These are phyloP conservation scores for Psilocybe sp. DNA, from an alignment of 768 basidiomycete genomes.

Conservation along the genomic window DNA sequence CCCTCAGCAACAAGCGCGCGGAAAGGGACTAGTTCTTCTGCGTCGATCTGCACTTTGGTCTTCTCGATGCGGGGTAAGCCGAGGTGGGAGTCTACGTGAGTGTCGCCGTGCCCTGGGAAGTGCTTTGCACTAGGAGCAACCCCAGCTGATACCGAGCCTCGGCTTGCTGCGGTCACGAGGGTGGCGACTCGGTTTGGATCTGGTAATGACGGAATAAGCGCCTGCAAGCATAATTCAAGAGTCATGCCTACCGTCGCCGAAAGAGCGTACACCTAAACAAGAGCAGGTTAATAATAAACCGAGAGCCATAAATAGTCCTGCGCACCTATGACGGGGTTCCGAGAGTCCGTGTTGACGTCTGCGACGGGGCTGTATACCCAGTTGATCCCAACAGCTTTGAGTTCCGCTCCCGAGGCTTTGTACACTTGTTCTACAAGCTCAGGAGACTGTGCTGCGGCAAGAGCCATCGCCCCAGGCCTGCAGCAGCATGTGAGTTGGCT, in stretches of 20 bases:
- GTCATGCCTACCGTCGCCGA: slow-evolving; percentile 53
- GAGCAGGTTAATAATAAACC: background rate
- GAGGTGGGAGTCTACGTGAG: slow-evolving; percentile 68
- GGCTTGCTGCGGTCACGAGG: slow-evolving; percentile 45
- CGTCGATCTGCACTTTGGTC: slow-evolving; percentile 33
- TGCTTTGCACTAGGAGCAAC: slow-evolving; percentile 68
- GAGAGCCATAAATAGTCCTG: background rate
- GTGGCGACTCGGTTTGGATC: slow-evolving; percentile 52
- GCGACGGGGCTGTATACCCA: slow-evolving; percentile 73
- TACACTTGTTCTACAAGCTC: slow-evolving; percentile 44
- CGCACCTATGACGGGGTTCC: slow-evolving; percentile 71
- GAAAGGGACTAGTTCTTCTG: slow-evolving; percentile 62
- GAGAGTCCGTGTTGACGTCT: slow-evolving; percentile 67
- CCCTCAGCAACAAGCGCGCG: slow-evolving; percentile 34
- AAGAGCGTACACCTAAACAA: slow-evolving; percentile 60
- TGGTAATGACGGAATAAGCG: slow-evolving; percentile 19
- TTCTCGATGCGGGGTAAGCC: slow-evolving; percentile 62
- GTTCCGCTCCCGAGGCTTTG: slow-evolving; percentile 49
- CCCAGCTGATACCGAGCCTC: slow-evolving; percentile 44
- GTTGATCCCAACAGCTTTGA: slow-evolving; percentile 61
- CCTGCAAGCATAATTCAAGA: background rate
- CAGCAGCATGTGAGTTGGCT: background rate
- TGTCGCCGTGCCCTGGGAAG: slow-evolving; percentile 76
- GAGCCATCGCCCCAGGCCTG: slow-evolving; percentile 75
- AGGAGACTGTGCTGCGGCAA: slow-evolving; percentile 51